Conservation (phyloP, 1,139 yeast species). For the Geotrichum aggregatum region DNA sequence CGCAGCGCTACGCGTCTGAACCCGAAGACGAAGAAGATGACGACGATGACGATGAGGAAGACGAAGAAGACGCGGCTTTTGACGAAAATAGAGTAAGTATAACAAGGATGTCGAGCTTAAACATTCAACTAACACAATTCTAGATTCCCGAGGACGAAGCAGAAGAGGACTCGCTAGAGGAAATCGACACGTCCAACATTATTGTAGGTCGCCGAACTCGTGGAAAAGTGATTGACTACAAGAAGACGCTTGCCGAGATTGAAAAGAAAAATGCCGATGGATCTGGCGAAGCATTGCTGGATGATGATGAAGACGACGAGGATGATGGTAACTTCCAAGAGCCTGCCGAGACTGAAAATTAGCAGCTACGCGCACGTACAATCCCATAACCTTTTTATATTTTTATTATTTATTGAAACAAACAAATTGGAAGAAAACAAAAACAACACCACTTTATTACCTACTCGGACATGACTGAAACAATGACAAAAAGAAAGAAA, state of each 20-base stretch:
- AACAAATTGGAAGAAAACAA: not conserved
- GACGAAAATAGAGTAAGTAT: constrained; percentile 30
- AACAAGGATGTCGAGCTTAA: no score
- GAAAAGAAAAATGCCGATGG: constrained; percentile 40
- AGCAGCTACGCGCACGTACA: not conserved
- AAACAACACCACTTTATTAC: constrained; percentile 7
- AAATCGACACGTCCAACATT: constrained; percentile 80
- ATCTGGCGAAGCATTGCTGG: constrained; percentile 41
- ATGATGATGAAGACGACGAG: constrained; percentile 37
- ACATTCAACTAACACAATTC: no score
- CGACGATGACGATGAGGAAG: constrained; percentile 35
- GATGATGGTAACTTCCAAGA: constrained; percentile 38
- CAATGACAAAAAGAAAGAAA: constrained; percentile 4
- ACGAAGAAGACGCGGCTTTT: constrained; percentile 30
- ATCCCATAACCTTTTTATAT: not conserved
- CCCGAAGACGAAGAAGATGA: constrained; percentile 42
- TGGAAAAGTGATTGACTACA: constrained; percentile 82
- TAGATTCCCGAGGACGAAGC: constrained; percentile 36
- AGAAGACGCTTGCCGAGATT: constrained; percentile 75
- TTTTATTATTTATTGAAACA: constrained; percentile 9
- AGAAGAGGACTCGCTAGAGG: constrained; percentile 78
- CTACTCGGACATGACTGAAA: constrained; percentile 7
- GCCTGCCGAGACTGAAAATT: constrained; percentile 23
- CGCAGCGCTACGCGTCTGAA: constrained; percentile 33
- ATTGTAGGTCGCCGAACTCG: constrained; percentile 88